A percentile compares a stretch with the other conserved stretches of the same genome.
Evolutionary conservation across 805 yeast genomes (phyloP).

Genomic region (Saccharomycopsis babjevae): DNA sequence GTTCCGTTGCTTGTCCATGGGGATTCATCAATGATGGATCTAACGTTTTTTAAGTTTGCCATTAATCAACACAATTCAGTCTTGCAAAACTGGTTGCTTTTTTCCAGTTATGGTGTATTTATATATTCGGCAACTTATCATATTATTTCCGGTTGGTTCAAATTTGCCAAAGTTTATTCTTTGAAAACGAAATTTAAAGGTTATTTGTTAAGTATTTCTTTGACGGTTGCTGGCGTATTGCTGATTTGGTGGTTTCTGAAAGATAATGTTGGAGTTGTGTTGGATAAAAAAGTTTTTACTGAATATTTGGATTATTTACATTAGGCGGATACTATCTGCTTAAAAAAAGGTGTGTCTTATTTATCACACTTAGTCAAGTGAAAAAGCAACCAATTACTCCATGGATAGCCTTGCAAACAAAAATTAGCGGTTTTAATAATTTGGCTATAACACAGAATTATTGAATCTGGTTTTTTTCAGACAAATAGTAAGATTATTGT

Average conservation of each 20-base stretch:
- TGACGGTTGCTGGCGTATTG: constrained; percentile 29
- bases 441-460: neutral
- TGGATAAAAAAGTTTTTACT: constrained; percentile 8
- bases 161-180: constrained; percentile 34
- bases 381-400: no score
- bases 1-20: constrained; percentile 51
- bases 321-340: no score
- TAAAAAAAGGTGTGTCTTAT: no score
- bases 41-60: constrained; percentile 41
- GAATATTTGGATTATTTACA: constrained; percentile 2
- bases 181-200: constrained; percentile 34
- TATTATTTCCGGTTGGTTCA: constrained; percentile 40
- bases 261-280: constrained; percentile 6
- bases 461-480: no score
- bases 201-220: constrained; percentile 30
- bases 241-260: constrained; percentile 24
- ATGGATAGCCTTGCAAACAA: neutral
- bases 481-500: no score
- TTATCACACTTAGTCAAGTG: no score
- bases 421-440: neutral
- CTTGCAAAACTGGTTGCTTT: constrained; percentile 22
- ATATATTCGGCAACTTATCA: constrained; percentile 41
- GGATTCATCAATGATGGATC: constrained; percentile 46
- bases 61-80: constrained; percentile 21
- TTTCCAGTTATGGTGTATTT: constrained; percentile 27